These are phyloP conservation scores for Enterocytospora artemiae DNA, from an alignment of 371 early-diverging fungal genomes.

Conservation along the genomic window DNA sequence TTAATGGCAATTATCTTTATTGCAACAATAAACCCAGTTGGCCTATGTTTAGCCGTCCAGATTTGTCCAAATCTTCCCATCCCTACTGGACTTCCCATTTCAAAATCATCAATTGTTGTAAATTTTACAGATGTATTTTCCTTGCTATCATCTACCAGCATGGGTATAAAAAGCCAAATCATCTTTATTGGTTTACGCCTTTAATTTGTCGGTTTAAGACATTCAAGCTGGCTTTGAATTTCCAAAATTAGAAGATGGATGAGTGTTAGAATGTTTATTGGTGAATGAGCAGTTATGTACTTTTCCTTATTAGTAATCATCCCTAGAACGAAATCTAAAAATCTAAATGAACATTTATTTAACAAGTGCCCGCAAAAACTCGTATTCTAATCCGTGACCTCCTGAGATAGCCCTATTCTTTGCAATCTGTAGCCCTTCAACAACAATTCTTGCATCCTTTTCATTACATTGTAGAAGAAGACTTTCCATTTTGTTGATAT, in stretches of 20 bases:
- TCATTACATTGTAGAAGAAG: slow-evolving; percentile 22
- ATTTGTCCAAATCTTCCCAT: slow-evolving; percentile 92
- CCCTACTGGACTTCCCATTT: slow-evolving; percentile 78
- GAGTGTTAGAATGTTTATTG: too few relatives aligned
- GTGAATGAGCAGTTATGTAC: too few relatives aligned
- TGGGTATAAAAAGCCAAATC: too few relatives aligned
- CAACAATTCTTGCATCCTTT: slow-evolving; percentile 10
- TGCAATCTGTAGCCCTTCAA: not conserved
- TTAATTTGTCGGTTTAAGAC: not conserved
- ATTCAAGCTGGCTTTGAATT: too few relatives aligned
- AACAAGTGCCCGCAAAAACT: not conserved
- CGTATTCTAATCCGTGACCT: not conserved
- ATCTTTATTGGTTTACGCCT: too few relatives aligned
- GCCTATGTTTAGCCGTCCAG: slow-evolving; percentile 78
- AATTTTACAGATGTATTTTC: too few relatives aligned
- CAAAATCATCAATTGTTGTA: slow-evolving; percentile 73
- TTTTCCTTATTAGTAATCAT: too few relatives aligned
- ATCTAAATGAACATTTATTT: not conserved
- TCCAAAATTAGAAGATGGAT: too few relatives aligned
- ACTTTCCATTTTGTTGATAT: slow-evolving; percentile 28
- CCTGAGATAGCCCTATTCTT: not conserved
- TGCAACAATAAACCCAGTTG: slow-evolving; percentile 70
- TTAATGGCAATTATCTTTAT: slow-evolving; percentile 77
- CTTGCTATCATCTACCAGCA: too few relatives aligned
- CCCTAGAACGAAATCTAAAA: too few relatives aligned